Percentiles rank a stretch among this genome's conserved stretches.
phyloP scores from a whole-genome alignment of 2,329 filamentous ascomycete genomes.

The Colletotrichum scovillei region DNA sequence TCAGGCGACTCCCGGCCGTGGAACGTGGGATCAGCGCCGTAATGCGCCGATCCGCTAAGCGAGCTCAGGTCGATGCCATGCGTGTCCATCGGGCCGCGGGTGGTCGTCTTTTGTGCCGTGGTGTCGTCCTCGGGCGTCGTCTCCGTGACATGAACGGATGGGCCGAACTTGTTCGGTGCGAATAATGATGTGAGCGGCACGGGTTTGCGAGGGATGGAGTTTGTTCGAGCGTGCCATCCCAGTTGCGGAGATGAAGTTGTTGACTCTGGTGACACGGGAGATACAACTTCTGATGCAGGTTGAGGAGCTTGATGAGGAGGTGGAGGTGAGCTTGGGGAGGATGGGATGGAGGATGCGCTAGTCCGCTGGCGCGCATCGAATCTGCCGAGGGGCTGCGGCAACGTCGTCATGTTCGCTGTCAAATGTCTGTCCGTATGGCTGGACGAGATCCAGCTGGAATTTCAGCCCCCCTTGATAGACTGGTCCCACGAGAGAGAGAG shows the following conservation, averaged over 20 bases:
- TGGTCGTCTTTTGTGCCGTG: background rate
- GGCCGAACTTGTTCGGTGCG: background rate
- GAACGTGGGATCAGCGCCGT: constrained; percentile 14
- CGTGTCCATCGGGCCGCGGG: constrained; percentile 20
- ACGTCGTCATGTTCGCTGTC: background rate
- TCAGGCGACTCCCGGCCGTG: constrained; percentile 12
- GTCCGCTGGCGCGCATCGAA: constrained; percentile 1
- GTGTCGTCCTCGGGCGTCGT: background rate
- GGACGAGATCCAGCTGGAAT: constrained; percentile 15
- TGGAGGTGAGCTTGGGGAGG: background rate
- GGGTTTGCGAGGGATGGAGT: constrained; percentile 12
- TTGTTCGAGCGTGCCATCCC: background rate
- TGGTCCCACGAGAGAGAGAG: background rate
- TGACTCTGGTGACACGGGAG: background rate
- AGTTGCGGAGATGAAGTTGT: background rate
- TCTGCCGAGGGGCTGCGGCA: constrained; percentile 9
- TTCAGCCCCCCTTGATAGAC: background rate
- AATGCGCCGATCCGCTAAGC: constrained; percentile 27
- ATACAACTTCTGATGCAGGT: background rate
- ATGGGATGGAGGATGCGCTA: constrained; percentile 18
- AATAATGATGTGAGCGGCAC: background rate
- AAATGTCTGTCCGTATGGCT: background rate
- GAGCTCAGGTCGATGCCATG: constrained; percentile 32
- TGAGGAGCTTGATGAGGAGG: background rate
- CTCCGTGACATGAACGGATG: constrained; percentile 10